These are phyloP conservation scores for Zoysia japonica DNA, from an alignment of 176 grass and related monocot species.

Conservation along the genomic window DNA sequence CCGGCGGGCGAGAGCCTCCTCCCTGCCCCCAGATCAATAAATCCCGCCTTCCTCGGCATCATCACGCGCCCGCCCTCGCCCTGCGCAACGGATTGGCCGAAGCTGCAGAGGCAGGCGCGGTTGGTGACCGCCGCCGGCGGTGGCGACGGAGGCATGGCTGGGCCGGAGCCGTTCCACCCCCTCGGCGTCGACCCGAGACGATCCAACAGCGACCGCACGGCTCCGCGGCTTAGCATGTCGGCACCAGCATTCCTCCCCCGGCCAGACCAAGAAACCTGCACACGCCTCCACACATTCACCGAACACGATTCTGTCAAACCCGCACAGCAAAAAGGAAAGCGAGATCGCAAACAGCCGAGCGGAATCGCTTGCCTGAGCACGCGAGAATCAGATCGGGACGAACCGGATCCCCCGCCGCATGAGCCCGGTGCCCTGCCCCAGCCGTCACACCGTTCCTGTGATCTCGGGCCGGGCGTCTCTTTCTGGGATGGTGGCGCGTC, in stretches of 20 bases:
- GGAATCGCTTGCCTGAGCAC: slow-evolving; percentile 30
- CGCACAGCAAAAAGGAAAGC: background rate
- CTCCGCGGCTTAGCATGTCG: slow-evolving; percentile 64
- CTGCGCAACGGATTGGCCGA: slow-evolving; percentile 40
- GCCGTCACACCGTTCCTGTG: slow-evolving; percentile 28
- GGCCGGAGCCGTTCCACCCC: slow-evolving; percentile 21
- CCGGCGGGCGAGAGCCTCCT: slow-evolving; percentile 23
- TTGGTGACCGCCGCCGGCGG: slow-evolving; percentile 35
- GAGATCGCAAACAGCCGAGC: background rate
- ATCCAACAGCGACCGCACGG: slow-evolving; percentile 51
- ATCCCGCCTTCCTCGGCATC: slow-evolving; percentile 20
- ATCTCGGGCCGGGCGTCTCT: slow-evolving; percentile 21
- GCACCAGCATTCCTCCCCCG: slow-evolving; percentile 56
- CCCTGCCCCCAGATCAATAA: slow-evolving; percentile 42
- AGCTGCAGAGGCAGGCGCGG: slow-evolving; percentile 43
- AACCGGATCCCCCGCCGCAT: too few species aligned
- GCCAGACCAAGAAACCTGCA: slow-evolving; percentile 33
- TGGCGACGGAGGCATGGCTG: slow-evolving; percentile 6
- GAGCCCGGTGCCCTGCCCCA: background rate
- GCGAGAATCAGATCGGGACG: slow-evolving; percentile 21
- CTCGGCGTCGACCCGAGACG: slow-evolving; percentile 35
- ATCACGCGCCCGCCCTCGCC: background rate
- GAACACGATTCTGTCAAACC: background rate
- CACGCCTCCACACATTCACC: background rate
- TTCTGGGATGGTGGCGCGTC: slow-evolving; percentile 17